Evolutionary conservation across 805 yeast genomes (phyloP).

Genomic region (Ogataea pini): DNA sequence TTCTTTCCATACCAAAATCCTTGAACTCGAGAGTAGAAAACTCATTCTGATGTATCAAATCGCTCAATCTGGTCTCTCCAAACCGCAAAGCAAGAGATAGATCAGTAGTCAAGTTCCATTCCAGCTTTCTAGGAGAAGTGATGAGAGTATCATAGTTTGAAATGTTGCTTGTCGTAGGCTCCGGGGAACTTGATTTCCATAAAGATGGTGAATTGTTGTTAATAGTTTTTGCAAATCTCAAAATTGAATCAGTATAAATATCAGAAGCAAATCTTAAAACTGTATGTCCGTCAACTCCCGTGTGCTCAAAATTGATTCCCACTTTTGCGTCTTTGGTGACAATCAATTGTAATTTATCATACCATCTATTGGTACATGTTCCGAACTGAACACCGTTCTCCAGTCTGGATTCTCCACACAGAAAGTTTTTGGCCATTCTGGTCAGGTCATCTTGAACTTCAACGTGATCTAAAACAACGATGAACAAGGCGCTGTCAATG

Average conservation of each 20-base stretch:
- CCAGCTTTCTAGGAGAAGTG: constrained; percentile 81
- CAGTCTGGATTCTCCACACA: constrained; percentile 79
- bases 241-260: constrained; percentile 86
- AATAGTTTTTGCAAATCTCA: constrained; percentile 81
- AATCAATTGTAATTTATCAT: constrained; percentile 86
- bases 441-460: constrained; percentile 58
- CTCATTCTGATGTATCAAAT: constrained; percentile 86
- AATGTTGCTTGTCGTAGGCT: constrained; percentile 44
- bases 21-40: constrained; percentile 77
- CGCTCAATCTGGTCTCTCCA: constrained; percentile 87
- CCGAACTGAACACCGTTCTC: constrained; percentile 90
- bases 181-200: constrained; percentile 59
- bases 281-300: constrained; percentile 96
- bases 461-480: constrained; percentile 81
- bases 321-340: constrained; percentile 88
- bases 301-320: constrained; percentile 90
- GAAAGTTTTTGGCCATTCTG: constrained; percentile 77
- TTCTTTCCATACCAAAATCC: constrained; percentile 69
- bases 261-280: constrained; percentile 86
- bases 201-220: constrained; percentile 73
- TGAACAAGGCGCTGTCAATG: constrained; percentile 79
- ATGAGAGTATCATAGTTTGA: constrained; percentile 47
- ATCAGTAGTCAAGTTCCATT: constrained; percentile 82
- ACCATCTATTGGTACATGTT: constrained; percentile 90
- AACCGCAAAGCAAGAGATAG: constrained; percentile 77